Conservation (phyloP, 176 grass and related monocot species). For the Tillandsia fasciculata region DNA sequence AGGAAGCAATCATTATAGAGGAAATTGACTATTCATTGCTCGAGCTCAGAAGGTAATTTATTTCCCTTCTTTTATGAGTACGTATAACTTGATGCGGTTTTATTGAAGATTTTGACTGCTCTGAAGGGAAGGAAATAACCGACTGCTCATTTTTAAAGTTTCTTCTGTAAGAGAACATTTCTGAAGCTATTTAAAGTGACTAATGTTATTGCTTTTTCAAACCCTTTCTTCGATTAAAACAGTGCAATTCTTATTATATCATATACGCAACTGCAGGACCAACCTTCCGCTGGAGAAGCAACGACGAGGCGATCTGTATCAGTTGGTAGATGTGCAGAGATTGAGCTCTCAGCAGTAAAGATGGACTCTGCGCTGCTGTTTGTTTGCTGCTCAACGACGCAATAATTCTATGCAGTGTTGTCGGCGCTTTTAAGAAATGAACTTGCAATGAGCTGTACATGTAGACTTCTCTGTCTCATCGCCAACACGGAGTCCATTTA, state of each 20-base stretch:
- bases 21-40: conserved; percentile 93
- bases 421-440: too few relatives aligned
- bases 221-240: not conserved
- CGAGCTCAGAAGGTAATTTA: conserved; percentile 59
- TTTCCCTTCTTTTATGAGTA: not conserved
- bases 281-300: conserved; percentile 62
- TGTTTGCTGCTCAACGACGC: not conserved
- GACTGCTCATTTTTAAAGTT: not conserved
- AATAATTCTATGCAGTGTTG: conserved; percentile 6
- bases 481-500: too few relatives aligned
- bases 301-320: conserved; percentile 73
- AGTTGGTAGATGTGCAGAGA: conserved; percentile 75
- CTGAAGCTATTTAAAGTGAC: too few relatives aligned
- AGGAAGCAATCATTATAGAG: conserved; percentile 46
- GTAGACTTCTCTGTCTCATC: too few relatives aligned
- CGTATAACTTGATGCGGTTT: not conserved
- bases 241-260: not conserved
- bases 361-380: too few relatives aligned
- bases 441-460: too few relatives aligned
- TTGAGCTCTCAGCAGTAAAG: conserved; percentile 27
- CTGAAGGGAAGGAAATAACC: too few relatives aligned
- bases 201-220: too few relatives aligned
- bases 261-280: conserved; percentile 30
- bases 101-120: not conserved
- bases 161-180: not conserved